Conservation (phyloP, 441 rosid species). For the Populus tomentosa region DNA sequence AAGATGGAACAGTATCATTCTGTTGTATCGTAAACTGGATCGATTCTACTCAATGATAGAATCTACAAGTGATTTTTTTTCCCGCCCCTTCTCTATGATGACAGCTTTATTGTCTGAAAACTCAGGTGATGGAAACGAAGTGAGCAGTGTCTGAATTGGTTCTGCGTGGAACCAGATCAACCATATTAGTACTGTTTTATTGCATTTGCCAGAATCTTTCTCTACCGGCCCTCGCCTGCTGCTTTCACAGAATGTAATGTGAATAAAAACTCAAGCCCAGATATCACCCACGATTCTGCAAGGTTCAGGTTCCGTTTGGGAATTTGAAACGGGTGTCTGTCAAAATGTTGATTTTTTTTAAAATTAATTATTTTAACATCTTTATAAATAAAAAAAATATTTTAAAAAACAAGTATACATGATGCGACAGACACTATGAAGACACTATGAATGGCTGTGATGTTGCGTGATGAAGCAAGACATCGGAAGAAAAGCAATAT, state of each 20-base stretch:
- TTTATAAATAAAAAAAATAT: no score
- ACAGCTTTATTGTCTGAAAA: neutral
- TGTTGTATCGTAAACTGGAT: conserved; percentile 25
- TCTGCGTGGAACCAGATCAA: neutral
- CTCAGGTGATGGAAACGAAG: no score
- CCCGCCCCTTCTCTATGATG: neutral
- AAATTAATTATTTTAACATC: no score
- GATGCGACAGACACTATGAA: no score
- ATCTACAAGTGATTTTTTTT: conserved; percentile 4
- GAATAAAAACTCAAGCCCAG: neutral
- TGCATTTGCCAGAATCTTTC: neutral
- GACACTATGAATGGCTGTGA: neutral
- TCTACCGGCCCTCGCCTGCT: neutral
- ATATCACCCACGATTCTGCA: neutral
- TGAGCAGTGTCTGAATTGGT: neutral
- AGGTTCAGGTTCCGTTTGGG: neutral
- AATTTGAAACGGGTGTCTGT: no score
- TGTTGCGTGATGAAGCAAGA: neutral
- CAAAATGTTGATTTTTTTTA: no score
- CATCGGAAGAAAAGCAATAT: neutral
- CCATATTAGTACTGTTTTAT: neutral
- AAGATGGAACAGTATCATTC: conserved; percentile 16
- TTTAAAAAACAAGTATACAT: no score
- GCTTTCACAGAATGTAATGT: neutral
- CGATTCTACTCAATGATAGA: conserved; percentile 16